Conservation (phyloP, 257 asterid species). For the Nicotiana tabacum region DNA sequence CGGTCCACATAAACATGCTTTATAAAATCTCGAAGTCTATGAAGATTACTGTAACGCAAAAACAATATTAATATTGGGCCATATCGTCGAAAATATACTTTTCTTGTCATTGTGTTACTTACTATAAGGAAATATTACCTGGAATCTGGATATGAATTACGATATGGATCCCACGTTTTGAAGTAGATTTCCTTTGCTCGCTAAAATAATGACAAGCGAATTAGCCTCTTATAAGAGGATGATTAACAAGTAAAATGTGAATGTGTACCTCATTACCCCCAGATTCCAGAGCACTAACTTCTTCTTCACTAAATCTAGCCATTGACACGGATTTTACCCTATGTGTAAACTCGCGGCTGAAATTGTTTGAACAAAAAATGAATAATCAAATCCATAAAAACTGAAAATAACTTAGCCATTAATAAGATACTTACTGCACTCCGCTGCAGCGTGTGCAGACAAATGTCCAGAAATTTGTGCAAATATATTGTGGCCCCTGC, state of each 20-base stretch:
- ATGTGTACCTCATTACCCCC: constrained; percentile 81
- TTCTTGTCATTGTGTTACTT: not conserved
- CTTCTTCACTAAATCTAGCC: constrained; percentile 78
- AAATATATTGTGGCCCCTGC: constrained; percentile 95
- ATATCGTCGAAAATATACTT: not conserved
- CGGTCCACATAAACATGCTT: constrained; percentile 58
- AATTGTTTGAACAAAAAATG: constrained; percentile 11
- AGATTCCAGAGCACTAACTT: constrained; percentile 64
- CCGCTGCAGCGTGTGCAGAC: constrained; percentile 91
- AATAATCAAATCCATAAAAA: not conserved
- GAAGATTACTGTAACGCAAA: constrained; percentile 51
- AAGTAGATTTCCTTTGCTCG: constrained; percentile 69
- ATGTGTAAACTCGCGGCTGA: constrained; percentile 86
- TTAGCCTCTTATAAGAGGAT: constrained; percentile 1
- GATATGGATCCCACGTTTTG: constrained; percentile 67
- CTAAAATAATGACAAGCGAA: constrained; percentile 27
- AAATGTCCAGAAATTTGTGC: constrained; percentile 90
- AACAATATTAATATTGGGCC: not conserved
- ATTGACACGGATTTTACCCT: constrained; percentile 89
- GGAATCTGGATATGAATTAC: constrained; percentile 54
- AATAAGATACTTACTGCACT: constrained; percentile 70
- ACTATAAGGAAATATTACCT: constrained; percentile 31
- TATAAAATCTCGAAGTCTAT: constrained; percentile 64
- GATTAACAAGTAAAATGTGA: not conserved
- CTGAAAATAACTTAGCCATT: not conserved